Conservation (phyloP, 345 rosid species). For the Corchorus capsularis region DNA sequence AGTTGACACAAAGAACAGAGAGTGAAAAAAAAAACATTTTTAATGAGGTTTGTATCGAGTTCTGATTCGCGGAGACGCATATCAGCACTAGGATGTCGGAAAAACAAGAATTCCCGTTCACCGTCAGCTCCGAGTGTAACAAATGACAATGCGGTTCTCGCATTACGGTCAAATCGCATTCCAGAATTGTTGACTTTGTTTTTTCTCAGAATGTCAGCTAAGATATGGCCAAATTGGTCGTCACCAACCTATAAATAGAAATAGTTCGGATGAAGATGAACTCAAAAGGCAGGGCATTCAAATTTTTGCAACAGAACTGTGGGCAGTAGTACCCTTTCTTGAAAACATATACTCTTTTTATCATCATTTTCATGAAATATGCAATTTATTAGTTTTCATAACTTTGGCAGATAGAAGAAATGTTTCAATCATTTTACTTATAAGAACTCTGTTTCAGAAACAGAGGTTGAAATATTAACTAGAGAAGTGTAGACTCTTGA, state of each 20-base stretch:
- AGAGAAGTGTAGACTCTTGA: no score
- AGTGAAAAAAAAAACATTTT: conserved; percentile 48
- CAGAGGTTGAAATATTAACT: no score
- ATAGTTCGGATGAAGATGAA: not conserved
- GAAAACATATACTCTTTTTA: no score
- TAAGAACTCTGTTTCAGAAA: no score
- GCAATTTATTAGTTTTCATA: no score
- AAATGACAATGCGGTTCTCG: conserved; percentile 90
- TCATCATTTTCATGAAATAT: no score
- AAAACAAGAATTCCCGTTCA: conserved; percentile 95
- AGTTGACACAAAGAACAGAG: not conserved
- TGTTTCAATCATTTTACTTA: no score
- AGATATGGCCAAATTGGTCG: conserved; percentile 91
- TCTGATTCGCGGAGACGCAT: conserved; percentile 91
- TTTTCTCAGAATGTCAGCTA: conserved; percentile 67
- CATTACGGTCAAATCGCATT: conserved; percentile 67
- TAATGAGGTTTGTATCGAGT: conserved; percentile 61
- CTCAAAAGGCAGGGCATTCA: not conserved
- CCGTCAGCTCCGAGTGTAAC: conserved; percentile 88
- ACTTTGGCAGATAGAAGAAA: no score
- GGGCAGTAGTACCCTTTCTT: no score
- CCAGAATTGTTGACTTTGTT: conserved; percentile 83
- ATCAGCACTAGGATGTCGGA: conserved; percentile 96
- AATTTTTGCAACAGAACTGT: conserved; percentile 4
- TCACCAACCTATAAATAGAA: conserved; percentile 53